Evolutionary conservation across 306 rosid genomes (phyloP).

Genomic region (Lathyrus aphaca): DNA sequence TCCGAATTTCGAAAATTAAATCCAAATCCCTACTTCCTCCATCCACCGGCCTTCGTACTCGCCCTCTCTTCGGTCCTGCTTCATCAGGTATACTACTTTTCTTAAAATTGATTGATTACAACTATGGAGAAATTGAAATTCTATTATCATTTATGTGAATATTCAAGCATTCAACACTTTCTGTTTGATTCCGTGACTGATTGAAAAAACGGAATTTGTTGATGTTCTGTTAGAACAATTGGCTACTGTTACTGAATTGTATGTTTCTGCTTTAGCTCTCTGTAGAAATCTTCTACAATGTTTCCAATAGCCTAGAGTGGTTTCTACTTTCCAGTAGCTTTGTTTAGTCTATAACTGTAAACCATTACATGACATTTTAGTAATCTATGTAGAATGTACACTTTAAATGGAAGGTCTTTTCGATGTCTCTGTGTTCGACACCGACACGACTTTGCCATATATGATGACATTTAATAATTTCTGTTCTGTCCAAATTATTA

Average conservation of each 20-base stretch:
- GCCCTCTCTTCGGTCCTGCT: constrained; percentile 40
- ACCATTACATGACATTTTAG: no score
- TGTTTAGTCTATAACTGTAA: no score
- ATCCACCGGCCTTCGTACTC: constrained; percentile 69
- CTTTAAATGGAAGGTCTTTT: background rate
- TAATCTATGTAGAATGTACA: background rate
- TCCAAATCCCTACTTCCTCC: constrained; percentile 50
- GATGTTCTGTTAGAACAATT: background rate
- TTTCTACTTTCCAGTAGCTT: no score
- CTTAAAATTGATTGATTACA: background rate
- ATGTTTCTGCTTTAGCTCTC: background rate
- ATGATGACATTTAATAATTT: background rate
- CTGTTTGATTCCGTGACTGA: no score
- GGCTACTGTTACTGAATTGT: background rate
- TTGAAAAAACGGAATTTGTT: background rate
- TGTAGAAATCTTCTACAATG: background rate
- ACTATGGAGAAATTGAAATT: background rate
- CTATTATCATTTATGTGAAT: background rate
- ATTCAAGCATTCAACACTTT: background rate
- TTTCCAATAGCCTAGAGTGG: background rate
- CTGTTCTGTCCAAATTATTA: background rate
- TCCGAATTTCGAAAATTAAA: constrained; percentile 41
- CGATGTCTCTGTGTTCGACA: no score
- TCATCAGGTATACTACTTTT: constrained; percentile 54
- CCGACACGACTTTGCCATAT: background rate